A percentile compares a stretch with the other conserved stretches of the same genome.
Conservation (phyloP, 2,329 filamentous ascomycete genomes). For the Aspergillus jensenii region DNA sequence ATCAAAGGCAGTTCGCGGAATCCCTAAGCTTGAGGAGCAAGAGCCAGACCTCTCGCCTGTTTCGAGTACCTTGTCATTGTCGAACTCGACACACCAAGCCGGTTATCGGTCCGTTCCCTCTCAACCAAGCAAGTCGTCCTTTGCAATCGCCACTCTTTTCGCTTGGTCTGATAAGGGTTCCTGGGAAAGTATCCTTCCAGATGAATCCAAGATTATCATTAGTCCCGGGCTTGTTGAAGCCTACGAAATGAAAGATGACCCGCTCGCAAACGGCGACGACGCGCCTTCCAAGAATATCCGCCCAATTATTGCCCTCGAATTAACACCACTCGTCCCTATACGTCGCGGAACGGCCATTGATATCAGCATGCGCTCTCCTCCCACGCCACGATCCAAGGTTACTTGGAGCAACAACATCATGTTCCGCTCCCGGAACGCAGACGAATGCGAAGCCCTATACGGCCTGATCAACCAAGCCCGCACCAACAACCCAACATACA, state of each 20-base stretch:
- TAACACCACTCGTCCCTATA: constrained; percentile 88
- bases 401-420: constrained; percentile 76
- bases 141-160: constrained; percentile 60
- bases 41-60: constrained; percentile 38
- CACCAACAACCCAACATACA: constrained; percentile 90
- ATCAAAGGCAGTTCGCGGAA: constrained; percentile 26
- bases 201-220: constrained; percentile 63
- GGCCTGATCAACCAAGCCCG: constrained; percentile 82
- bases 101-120: constrained; percentile 58
- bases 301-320: constrained; percentile 70
- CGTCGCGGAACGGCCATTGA: constrained; percentile 89
- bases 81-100: constrained; percentile 78
- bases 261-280: constrained; percentile 20
- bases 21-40: constrained; percentile 46
- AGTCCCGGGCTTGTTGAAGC: constrained; percentile 66
- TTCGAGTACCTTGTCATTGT: constrained; percentile 69
- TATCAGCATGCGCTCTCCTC: constrained; percentile 87
- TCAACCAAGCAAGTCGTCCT: constrained; percentile 50
- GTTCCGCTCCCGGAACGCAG: constrained; percentile 75
- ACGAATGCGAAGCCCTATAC: constrained; percentile 81
- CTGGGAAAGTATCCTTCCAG: constrained; percentile 62
- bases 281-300: constrained; percentile 29
- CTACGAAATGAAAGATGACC: constrained; percentile 54
- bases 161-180: constrained; percentile 63
- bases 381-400: constrained; percentile 70